Evolutionary conservation across 1,139 yeast genomes (phyloP).

Genomic region (Geotrichum fermentans): DNA sequence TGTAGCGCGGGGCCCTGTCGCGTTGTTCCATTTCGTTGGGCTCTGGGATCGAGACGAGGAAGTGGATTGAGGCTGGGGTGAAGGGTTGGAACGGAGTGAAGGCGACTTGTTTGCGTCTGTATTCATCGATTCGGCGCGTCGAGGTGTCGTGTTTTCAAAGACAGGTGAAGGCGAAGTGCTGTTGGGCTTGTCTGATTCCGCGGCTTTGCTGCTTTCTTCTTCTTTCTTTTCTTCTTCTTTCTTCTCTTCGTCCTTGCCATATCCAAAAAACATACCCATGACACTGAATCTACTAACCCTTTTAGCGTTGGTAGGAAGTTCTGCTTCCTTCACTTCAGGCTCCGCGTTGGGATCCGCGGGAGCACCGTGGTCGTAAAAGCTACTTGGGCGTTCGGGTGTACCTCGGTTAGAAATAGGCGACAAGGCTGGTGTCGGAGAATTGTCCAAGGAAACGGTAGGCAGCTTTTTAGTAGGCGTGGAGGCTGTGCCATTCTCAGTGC

Average conservation of each 20-base stretch:
- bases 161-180: not conserved
- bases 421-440: conserved; percentile 5
- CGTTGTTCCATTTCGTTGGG: not conserved
- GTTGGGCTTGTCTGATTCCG: not conserved
- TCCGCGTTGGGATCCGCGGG: not conserved
- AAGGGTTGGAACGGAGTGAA: too few species aligned
- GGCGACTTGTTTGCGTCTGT: not conserved
- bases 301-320: not conserved
- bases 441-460: conserved; percentile 2
- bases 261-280: conserved; percentile 13
- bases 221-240: not conserved
- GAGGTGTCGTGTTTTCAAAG: not conserved
- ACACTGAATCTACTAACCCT: conserved; percentile 12
- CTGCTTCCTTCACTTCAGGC: conserved; percentile 1
- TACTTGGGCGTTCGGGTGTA: not conserved
- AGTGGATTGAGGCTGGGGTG: too few species aligned
- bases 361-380: not conserved
- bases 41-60: not conserved
- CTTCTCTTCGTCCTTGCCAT: not conserved
- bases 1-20: conserved; percentile 2
- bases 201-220: not conserved
- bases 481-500: not conserved
- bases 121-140: not conserved
- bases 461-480: not conserved
- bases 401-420: not conserved